phyloP scores from a whole-genome alignment of 2,329 filamentous ascomycete species.

The Magnaporthales sp. region DNA sequence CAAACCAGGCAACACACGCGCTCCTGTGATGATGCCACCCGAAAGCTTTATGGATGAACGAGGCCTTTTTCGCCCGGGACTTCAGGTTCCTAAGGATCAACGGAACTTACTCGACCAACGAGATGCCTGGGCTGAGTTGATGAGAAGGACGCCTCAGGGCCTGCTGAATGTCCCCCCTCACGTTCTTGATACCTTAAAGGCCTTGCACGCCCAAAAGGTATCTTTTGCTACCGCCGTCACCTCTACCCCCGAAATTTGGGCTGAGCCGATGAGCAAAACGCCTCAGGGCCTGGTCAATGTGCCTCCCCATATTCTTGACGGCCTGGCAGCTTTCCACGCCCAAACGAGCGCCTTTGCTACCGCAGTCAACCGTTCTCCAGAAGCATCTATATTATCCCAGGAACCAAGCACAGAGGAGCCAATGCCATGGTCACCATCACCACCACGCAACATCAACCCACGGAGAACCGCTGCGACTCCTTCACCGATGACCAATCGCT shows the following conservation, averaged over 20 bases:
- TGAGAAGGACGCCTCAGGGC: constrained; percentile 15
- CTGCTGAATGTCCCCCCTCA: constrained; percentile 24
- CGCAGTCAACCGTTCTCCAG: background rate
- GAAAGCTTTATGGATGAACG: background rate
- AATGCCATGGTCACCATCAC: background rate
- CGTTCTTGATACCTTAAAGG: constrained; percentile 23
- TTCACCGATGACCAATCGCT: background rate
- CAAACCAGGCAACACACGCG: background rate
- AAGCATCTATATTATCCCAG: background rate
- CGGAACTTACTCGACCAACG: constrained; percentile 22
- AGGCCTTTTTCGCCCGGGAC: constrained; percentile 16
- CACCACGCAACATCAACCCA: background rate
- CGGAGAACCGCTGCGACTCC: background rate
- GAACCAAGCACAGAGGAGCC: background rate
- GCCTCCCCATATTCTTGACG: background rate
- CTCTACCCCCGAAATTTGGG: background rate
- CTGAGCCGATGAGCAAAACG: background rate
- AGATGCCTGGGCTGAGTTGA: constrained; percentile 26
- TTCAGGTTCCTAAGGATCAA: constrained; percentile 30
- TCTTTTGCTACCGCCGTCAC: background rate
- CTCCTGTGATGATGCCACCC: background rate
- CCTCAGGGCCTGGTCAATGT: background rate
- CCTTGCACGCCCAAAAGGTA: constrained; percentile 8
- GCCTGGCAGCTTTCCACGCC: background rate
- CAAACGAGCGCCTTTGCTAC: background rate